Conservation (phyloP, 805 yeast species). For the Zygotorulaspora sp. region DNA sequence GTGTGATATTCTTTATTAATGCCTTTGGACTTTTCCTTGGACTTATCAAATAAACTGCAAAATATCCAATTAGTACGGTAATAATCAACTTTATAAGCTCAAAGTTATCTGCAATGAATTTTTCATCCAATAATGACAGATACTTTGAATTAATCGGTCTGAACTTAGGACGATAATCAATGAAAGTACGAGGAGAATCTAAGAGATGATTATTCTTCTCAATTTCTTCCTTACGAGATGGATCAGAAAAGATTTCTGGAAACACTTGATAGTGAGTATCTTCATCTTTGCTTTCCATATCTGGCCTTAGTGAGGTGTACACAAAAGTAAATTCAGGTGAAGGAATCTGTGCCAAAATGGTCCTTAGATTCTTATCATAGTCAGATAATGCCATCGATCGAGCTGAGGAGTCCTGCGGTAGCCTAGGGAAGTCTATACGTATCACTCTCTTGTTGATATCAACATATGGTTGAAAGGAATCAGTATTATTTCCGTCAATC, state of each 20-base stretch:
- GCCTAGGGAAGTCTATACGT: conserved; percentile 49
- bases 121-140: conserved; percentile 23
- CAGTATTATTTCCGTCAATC: conserved; percentile 37
- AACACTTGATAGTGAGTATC: conserved; percentile 39
- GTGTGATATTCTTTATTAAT: no score
- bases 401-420: conserved; percentile 37
- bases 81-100: conserved; percentile 18
- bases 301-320: conserved; percentile 43
- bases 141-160: conserved; percentile 12
- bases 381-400: conserved; percentile 35
- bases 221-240: conserved; percentile 45
- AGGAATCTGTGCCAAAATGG: conserved; percentile 63
- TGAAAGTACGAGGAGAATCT: conserved; percentile 31
- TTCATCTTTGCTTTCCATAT: neutral
- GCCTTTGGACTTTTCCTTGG: neutral
- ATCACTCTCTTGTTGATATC: conserved; percentile 64
- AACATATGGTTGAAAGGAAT: conserved; percentile 50
- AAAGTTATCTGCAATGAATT: conserved; percentile 24
- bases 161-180: conserved; percentile 33
- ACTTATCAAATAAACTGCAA: conserved; percentile 10
- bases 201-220: conserved; percentile 48
- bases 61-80: conserved; percentile 18
- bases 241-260: conserved; percentile 51
- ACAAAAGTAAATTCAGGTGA: conserved; percentile 65
- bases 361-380: conserved; percentile 48